These are phyloP conservation scores for Elaeis guineensis DNA, from an alignment of 176 grass and related monocot species.

Conservation along the genomic window DNA sequence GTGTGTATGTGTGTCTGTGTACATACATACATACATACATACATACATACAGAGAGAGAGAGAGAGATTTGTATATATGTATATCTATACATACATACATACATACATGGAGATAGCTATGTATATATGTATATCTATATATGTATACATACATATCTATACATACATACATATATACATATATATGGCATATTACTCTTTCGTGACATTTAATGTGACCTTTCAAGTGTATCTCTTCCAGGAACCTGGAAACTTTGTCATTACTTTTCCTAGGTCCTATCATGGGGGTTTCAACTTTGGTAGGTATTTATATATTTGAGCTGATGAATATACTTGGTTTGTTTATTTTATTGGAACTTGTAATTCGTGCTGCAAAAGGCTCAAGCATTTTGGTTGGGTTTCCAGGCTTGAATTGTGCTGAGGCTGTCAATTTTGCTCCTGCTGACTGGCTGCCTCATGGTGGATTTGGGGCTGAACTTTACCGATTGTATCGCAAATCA, in stretches of 20 bases:
- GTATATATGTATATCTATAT: no score
- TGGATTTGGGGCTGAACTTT: conserved; percentile 75
- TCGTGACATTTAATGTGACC: background rate
- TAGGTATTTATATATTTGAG: conserved; percentile 22
- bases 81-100: no score
- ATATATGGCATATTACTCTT: no score
- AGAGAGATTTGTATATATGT: no score
- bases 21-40: no score
- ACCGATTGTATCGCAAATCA: conserved; percentile 65
- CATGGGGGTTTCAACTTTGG: conserved; percentile 97
- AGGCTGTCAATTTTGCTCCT: conserved; percentile 95
- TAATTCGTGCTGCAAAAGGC: background rate
- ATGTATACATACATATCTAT: no score
- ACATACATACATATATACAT: no score
- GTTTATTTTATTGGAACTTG: background rate
- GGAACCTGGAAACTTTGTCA: conserved; percentile 96
- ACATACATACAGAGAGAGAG: no score
- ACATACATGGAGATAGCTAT: no score
- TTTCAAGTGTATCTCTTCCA: conserved; percentile 23
- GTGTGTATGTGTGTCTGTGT: no score
- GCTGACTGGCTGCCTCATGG: conserved; percentile 93
- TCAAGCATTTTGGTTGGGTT: background rate
- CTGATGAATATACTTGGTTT: background rate
- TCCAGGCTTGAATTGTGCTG: conserved; percentile 90
- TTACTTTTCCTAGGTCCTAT: conserved; percentile 94